These are phyloP conservation scores for Aspergillus aculeatus DNA, from an alignment of 2,329 filamentous ascomycete genomes.

Conservation along the genomic window DNA sequence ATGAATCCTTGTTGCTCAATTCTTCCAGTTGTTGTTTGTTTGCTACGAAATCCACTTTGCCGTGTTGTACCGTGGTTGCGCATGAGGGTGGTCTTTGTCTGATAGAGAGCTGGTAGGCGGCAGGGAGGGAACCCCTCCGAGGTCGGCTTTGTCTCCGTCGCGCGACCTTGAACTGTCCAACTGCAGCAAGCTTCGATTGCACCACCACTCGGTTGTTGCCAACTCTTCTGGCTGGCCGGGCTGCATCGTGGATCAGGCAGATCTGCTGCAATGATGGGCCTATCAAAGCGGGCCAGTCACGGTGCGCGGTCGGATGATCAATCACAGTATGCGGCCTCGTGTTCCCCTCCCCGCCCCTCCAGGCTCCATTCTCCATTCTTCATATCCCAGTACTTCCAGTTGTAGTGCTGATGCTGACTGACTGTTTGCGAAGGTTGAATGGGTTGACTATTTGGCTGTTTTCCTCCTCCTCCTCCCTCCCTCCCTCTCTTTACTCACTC, in stretches of 20 bases:
- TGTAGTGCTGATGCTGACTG: neutral
- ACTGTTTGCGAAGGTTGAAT: too few species aligned
- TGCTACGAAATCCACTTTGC: too few species aligned
- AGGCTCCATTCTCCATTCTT: neutral
- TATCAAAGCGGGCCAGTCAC: slow-evolving; percentile 4
- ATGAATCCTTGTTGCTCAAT: neutral
- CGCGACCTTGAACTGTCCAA: neutral
- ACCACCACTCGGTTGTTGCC: too few species aligned
- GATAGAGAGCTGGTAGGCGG: neutral
- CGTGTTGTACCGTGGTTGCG: neutral
- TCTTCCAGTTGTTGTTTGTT: too few species aligned
- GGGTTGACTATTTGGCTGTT: too few species aligned
- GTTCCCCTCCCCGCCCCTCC: neutral
- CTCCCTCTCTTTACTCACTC: too few species aligned
- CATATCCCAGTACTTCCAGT: too few species aligned
- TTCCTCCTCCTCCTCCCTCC: too few species aligned
- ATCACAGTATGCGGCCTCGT: neutral
- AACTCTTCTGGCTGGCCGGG: too few species aligned
- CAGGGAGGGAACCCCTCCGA: neutral
- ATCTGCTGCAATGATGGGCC: neutral
- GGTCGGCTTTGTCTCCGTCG: neutral
- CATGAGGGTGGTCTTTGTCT: neutral
- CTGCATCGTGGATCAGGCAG: neutral
- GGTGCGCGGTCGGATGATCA: slow-evolving; percentile 1
- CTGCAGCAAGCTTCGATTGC: too few species aligned